Base-by-base conservation (phyloP, 495 filamentous ascomycete species). In the Lasiosphaeris hirsuta region DNA sequence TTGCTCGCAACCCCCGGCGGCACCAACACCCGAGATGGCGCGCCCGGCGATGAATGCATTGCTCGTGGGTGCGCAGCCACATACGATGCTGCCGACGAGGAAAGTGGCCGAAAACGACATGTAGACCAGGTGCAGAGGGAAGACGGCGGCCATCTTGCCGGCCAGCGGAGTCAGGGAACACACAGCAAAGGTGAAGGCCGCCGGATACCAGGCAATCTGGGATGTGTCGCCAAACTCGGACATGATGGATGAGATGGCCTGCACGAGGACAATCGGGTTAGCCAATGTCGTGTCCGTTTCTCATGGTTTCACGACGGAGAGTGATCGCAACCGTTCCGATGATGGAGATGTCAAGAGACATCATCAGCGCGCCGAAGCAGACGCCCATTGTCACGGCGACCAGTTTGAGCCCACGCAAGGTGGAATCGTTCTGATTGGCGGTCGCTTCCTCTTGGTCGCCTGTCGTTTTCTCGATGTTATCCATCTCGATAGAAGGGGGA, bases 301-400 rank as follows among this genome's bases (percentile, higher is more conserved):
- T 23, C 9, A 48, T 23, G 23, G 7, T 23, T 2, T 7, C 10
- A 48, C 1, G 13, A 6, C 33, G 36, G 7, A 37, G 14, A 37
- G 8, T 51, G 14, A 33, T 7, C 48, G 33, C 48, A 51, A 64
- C 61, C 7, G 61, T 62, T 38, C 30, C 41, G 5, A 63, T 59
- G 39, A 67, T 62, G 47, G 41, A 51, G 50, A 66, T 46, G 38
- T 66, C 61, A 11, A 59, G 38, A n/a, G 61, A 60, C 57, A 63
- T 58, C 52, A 65, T 41, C 8, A 65, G 50, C 5, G 63, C 47
- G 13, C 63, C 60, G 10, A 65, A 37, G 39, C 56, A 65, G 37
- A 63, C 30, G 7, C 60, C 57, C 0, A 52, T 34, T 42, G 46
- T 8, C 30, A 62, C 45, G 10, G 61, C 56, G 47, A 47, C 51